Evolutionary conservation across 306 rosid species (phyloP), one percentile per base, ranked within the genome.

Genomic region (Cucumis melo): DNA sequence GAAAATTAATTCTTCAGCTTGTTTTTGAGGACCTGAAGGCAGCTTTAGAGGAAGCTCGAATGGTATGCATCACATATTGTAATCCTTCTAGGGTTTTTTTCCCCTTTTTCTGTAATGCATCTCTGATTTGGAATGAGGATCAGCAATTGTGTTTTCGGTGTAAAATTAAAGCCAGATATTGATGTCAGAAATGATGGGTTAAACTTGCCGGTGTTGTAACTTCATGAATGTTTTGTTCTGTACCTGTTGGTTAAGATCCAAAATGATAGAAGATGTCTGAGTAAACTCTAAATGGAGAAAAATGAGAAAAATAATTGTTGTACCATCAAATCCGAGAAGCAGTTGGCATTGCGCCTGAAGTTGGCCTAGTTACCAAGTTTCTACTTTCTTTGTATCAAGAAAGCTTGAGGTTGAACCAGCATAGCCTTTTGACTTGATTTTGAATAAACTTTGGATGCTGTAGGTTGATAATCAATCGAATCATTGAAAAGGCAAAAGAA

Each of bases 1-100:
- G n/a, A 70, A 70, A 7, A 23, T 24, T 70, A 46, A 44, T 44
- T 46, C 89, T 87, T 80, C 93, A 94, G 98, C 87, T 89, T 78
- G 93, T 88, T 74, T 85, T 86, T 27, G 89, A 94, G 85, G 97
- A 94, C 84, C 90, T 94, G 79, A 94, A 89, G 80, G 97, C 96
- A 80, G 95, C 97, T 64, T 80, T 94, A 80, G 97, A 90, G 87
- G 98, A 94, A 90, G 91, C 97, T 82, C 89, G 92, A 79, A 66
- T 16, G 86, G 97, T 94, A 90, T 48, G 86, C 56, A 46, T 42
- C 58, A 27, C 76, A 80, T 51, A 51, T 81, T 66, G 13, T 19
- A 67, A 67, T 59, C 64, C n/a, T 74, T 74, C n/a, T n/a, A 20
- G 53, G 4, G 46, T 42, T 12, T n/a, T 41, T 54, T 74, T 0